Conservation (phyloP, 2,329 filamentous ascomycete genomes). For the Diaporthe velutina region DNA sequence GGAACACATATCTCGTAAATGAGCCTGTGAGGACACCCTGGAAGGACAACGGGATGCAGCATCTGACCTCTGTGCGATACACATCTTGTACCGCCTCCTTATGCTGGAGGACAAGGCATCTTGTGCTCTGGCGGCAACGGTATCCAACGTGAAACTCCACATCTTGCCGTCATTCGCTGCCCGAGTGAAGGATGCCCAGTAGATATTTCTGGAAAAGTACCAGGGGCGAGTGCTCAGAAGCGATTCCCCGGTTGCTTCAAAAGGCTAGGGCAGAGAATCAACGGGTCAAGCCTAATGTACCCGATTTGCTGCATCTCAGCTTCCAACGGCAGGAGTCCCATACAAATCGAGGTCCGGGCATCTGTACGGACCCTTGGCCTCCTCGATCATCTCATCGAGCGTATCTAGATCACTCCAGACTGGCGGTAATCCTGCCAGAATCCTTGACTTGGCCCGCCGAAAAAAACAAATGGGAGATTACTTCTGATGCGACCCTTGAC, state of each 20-base stretch:
- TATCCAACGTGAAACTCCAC: conserved; percentile 2
- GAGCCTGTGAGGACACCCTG: conserved; percentile 32
- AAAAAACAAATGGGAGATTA: conserved; percentile 5
- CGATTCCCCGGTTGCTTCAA: neutral
- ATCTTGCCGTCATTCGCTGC: neutral
- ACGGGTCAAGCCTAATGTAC: conserved; percentile 34
- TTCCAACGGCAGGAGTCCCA: conserved; percentile 8
- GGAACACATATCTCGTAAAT: conserved; percentile 35
- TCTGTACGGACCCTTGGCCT: conserved; percentile 34
- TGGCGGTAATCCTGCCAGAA: conserved; percentile 34
- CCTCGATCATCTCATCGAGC: conserved; percentile 38
- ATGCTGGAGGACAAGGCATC: conserved; percentile 27
- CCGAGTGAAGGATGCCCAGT: neutral
- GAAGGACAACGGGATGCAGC: conserved; percentile 26
- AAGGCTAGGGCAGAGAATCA: neutral
- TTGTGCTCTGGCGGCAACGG: conserved; percentile 4
- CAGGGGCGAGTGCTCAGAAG: conserved; percentile 2
- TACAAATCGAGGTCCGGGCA: conserved; percentile 17
- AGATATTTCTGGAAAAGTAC: neutral
- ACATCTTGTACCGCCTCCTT: conserved; percentile 24
- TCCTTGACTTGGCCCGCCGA: neutral
- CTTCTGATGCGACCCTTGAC: conserved; percentile 17
- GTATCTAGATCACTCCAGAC: conserved; percentile 39
- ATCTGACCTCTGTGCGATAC: conserved; percentile 32
- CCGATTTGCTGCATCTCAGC: conserved; percentile 20